A percentile compares a stretch with the other conserved stretches of the same genome.
These are phyloP conservation scores for Phytophthora constricta DNA, from an alignment of 352 stramenopile species.

Conservation along the genomic window DNA sequence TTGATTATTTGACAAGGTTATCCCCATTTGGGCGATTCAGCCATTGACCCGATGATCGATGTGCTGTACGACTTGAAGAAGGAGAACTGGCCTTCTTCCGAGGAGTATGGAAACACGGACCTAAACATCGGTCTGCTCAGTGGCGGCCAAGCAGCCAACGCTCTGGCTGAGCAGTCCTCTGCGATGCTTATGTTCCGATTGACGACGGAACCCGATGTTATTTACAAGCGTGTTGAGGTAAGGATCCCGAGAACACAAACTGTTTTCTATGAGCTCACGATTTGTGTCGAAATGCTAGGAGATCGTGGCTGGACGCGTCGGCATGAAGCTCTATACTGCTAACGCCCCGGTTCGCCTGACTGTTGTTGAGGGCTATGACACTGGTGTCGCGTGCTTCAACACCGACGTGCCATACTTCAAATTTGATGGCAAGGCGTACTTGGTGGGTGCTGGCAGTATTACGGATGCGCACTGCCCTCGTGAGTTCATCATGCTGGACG, in stretches of 20 bases:
- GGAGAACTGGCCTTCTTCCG: slow-evolving; percentile 72
- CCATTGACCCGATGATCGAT: slow-evolving; percentile 86
- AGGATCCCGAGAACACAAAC: neutral
- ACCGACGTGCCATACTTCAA: slow-evolving; percentile 91
- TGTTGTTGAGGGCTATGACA: slow-evolving; percentile 86
- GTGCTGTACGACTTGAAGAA: slow-evolving; percentile 87
- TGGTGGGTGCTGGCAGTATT: slow-evolving; percentile 78
- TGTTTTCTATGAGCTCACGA: slow-evolving; percentile 2
- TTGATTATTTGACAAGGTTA: no score
- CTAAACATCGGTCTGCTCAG: slow-evolving; percentile 87
- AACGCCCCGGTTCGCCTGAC: slow-evolving; percentile 83
- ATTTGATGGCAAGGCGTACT: slow-evolving; percentile 80
- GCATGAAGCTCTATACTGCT: slow-evolving; percentile 84
- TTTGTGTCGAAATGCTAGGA: slow-evolving; percentile 31
- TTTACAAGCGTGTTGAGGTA: slow-evolving; percentile 74
- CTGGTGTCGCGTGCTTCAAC: slow-evolving; percentile 88
- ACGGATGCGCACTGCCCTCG: slow-evolving; percentile 76
- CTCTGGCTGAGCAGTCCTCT: slow-evolving; percentile 80
- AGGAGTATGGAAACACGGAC: slow-evolving; percentile 83
- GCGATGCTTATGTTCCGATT: slow-evolving; percentile 92
- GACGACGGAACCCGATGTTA: slow-evolving; percentile 70
- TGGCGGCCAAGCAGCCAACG: slow-evolving; percentile 84
- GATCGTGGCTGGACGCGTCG: slow-evolving; percentile 65
- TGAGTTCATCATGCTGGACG: slow-evolving; percentile 76
- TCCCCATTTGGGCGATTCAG: slow-evolving; percentile 81